Evolutionary conservation across 2,329 filamentous ascomycete genomes (phyloP).

Genomic region (Microdochium nivale): DNA sequence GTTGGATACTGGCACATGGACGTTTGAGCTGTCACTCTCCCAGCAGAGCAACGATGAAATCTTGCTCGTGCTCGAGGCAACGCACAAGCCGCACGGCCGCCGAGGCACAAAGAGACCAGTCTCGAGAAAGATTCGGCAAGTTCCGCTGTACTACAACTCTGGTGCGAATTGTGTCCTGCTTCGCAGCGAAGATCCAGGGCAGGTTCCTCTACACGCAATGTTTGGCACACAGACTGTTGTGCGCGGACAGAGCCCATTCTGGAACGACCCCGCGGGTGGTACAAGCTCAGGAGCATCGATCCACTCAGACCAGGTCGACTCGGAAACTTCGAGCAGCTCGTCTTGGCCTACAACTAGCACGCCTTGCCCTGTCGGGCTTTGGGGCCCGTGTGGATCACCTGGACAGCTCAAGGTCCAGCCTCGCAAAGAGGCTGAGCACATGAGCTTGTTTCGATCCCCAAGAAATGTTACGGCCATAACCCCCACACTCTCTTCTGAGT

Average conservation of each 20-base stretch:
- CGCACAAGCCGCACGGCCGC: neutral
- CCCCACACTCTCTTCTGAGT: too few relatives aligned
- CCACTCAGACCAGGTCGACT: too few relatives aligned
- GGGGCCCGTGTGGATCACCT: too few relatives aligned
- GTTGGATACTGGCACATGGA: conserved; percentile 2
- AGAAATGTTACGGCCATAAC: too few relatives aligned
- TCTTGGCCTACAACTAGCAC: too few relatives aligned
- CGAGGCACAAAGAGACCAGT: neutral
- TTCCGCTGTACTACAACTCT: conserved; percentile 3
- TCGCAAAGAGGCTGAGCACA: too few relatives aligned
- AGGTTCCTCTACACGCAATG: neutral
- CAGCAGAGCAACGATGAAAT: conserved; percentile 1
- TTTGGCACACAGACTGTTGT: neutral
- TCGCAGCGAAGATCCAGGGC: neutral
- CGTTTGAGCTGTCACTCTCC: conserved; percentile 1
- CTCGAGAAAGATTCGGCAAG: neutral
- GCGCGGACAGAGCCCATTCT: neutral
- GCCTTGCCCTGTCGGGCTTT: too few relatives aligned
- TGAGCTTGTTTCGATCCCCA: too few relatives aligned
- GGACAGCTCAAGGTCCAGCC: too few relatives aligned
- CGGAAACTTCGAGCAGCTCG: too few relatives aligned
- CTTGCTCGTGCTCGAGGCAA: neutral
- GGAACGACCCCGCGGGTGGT: too few relatives aligned
- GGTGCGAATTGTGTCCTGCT: conserved; percentile 6
- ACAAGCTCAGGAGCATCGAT: too few relatives aligned